Evolutionary conservation across 1,284 basidiomycete species (phyloP), one percentile per base, ranked within the genome.

Genomic region (Flammula alnicola): DNA sequence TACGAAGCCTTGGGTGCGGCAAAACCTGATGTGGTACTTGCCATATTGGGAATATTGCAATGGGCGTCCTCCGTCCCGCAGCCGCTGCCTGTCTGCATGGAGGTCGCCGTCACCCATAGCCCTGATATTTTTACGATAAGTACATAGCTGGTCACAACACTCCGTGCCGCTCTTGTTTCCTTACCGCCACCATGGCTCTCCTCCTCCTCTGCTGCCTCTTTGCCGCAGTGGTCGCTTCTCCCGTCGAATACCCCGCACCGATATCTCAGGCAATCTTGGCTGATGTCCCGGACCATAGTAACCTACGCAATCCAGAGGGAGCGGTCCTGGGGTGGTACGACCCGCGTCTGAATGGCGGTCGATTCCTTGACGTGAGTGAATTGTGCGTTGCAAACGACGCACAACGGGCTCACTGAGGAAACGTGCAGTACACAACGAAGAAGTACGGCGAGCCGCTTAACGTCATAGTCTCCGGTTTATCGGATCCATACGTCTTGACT

Each of bases 381-480:
- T 19, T n/a, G n/a, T 17, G 44, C 53, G 16, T 36, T 11, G 32
- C 5, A 17, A 40, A 42, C 14, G 35, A n/a, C 7, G 11, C 11
- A 11, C 23, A 16, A 16, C 12, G 19, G n/a, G 10, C 27, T 31
- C 41, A 44, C 23, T 32, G 22, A 38, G 17, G 14, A 5, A 16
- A 44, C 30, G 44, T 35, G 19, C 51, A 91, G 88, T 90, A 76
- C 65, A 83, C 86, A 4, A 81, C 77, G 4, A 76, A 74, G 42
- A 78, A 77, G 68, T 80, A 71, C 39, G 88, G 88, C 25, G 88
- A 90, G 66, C 88, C 88, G 17, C 65, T 91, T 49, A 91, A 91
- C 56, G 78, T 79, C 27, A 78, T 78, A 51, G 77, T 78, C 42
- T 77, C 75, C 35, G 86, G 79, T 26, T 67, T 73, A 32, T 90